These are phyloP conservation scores for Paraglomus brasilianum DNA, from an alignment of 192 early-diverging fungal genomes.

Conservation along the genomic window DNA sequence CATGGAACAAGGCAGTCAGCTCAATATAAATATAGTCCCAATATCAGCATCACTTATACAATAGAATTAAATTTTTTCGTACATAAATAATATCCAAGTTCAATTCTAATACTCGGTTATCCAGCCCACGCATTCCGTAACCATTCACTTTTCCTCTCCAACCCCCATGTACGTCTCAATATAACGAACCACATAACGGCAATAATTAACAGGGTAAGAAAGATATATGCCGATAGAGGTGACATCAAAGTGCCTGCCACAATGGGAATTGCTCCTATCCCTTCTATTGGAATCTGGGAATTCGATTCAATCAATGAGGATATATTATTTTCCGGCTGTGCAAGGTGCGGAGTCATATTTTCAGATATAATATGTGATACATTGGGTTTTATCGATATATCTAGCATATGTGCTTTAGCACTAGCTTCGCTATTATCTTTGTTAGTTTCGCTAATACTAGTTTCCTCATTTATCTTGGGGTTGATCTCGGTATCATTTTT, in stretches of 20 bases:
- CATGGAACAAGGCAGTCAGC: too few relatives aligned
- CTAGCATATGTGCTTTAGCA: too few relatives aligned
- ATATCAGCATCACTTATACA: too few relatives aligned
- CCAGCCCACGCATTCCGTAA: background rate
- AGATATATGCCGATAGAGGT: background rate
- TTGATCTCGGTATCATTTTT: background rate
- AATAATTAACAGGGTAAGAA: background rate
- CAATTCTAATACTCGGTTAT: too few relatives aligned
- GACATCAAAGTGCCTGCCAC: background rate
- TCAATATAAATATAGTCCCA: too few relatives aligned
- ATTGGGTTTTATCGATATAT: conserved; percentile 16
- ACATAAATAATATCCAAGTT: too few relatives aligned
- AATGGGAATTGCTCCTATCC: background rate
- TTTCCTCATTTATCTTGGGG: too few relatives aligned
- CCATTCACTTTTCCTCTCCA: background rate
- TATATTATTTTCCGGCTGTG: conserved; percentile 9
- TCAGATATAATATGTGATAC: conserved; percentile 12
- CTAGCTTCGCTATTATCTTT: too few relatives aligned
- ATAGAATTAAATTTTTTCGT: too few relatives aligned
- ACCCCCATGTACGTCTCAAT: background rate
- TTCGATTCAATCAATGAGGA: conserved; percentile 9
- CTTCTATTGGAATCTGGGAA: background rate
- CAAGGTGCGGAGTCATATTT: conserved; percentile 18
- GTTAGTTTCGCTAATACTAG: too few relatives aligned
- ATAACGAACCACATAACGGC: background rate